Evolutionary conservation across 2,329 filamentous ascomycete genomes (phyloP), one percentile per base, ranked within the genome.

Genomic region (Calonectria crousiana): DNA sequence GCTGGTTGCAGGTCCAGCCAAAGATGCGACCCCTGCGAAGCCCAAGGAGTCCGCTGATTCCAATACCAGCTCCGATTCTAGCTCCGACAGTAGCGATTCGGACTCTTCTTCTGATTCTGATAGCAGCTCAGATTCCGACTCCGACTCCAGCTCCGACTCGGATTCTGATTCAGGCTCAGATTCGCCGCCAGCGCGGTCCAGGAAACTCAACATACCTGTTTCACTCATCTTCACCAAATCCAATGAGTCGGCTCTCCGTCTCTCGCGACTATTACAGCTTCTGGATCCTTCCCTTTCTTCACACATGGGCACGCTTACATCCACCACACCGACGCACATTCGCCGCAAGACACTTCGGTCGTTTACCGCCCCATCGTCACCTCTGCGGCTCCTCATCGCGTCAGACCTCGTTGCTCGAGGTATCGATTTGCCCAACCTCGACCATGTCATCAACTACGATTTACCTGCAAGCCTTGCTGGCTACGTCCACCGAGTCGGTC

Each of bases 391-490:
- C 60, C 91, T 98, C 53, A 93, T 98, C 58, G 95, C 96, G 0
- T 98, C 97, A 0, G 96, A 98, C 83, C 93, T 97, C n/a, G 95
- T 97, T 1, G 95, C 95, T 2, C 94, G 96, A 76, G 97, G 96
- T 80, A 92, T 98, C 32, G 96, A 98, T 84, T 89, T 98, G 16
- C 91, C 92, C 0, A 90, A 91, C 60, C 90, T 98, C 60, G 92
- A 93, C 44, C 94, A 98, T 81, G 95, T 98, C 60, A 88, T 98
- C 84, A 98, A 98, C 86, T 98, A 98, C 87, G 96, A 98, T 83
- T 89, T 98, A 67, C 96, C 96, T 0, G 90, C 92, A 6, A 96
- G 93, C 80, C 87, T 95, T 41, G 94, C 93, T 8, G 93, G 92
- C 30, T 98, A 98, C 80, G 92, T 98, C 6, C 97, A 98, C 83